Evolutionary conservation across 306 rosid species (phyloP).

Genomic region (Fragaria iinumae): DNA sequence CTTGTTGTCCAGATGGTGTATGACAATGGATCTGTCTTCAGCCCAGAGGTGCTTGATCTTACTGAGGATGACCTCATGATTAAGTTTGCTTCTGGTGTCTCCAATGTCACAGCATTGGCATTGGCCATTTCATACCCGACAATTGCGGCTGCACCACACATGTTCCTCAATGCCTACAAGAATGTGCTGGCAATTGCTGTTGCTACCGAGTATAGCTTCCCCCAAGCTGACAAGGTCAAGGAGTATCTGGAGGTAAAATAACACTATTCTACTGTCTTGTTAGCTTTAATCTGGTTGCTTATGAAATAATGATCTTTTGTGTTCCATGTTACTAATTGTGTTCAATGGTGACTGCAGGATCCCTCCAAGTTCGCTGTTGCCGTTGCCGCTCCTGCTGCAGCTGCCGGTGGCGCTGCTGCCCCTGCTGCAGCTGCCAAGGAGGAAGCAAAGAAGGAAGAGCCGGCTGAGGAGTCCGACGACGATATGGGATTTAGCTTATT

Average conservation of each 20-base stretch:
- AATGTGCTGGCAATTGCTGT: slow-evolving; percentile 65
- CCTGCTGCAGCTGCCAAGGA: slow-evolving; percentile 45
- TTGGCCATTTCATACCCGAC: slow-evolving; percentile 80
- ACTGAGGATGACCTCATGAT: slow-evolving; percentile 74
- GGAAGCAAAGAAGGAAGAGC: slow-evolving; percentile 67
- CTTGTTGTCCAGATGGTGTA: slow-evolving; percentile 68
- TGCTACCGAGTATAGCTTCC: slow-evolving; percentile 61
- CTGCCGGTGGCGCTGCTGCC: slow-evolving; percentile 20
- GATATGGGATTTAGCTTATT: slow-evolving; percentile 55
- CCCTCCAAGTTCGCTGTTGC: slow-evolving; percentile 47
- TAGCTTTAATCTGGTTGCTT: neutral
- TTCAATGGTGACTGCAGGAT: slow-evolving; percentile 20
- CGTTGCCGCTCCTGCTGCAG: slow-evolving; percentile 27
- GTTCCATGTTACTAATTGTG: neutral
- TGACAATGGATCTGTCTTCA: slow-evolving; percentile 78
- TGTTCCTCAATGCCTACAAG: slow-evolving; percentile 76
- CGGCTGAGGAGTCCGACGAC: slow-evolving; percentile 42
- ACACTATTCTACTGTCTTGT: neutral
- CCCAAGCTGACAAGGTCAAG: slow-evolving; percentile 75
- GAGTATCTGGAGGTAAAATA: slow-evolving; percentile 63
- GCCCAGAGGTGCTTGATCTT: slow-evolving; percentile 85
- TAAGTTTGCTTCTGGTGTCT: slow-evolving; percentile 74
- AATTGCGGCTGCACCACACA: slow-evolving; percentile 85
- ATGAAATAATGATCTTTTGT: too few relatives aligned
- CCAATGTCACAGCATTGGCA: slow-evolving; percentile 69